phyloP scores from a whole-genome alignment of 164 flowering plant species.

The Cinnamomum micranthum region DNA sequence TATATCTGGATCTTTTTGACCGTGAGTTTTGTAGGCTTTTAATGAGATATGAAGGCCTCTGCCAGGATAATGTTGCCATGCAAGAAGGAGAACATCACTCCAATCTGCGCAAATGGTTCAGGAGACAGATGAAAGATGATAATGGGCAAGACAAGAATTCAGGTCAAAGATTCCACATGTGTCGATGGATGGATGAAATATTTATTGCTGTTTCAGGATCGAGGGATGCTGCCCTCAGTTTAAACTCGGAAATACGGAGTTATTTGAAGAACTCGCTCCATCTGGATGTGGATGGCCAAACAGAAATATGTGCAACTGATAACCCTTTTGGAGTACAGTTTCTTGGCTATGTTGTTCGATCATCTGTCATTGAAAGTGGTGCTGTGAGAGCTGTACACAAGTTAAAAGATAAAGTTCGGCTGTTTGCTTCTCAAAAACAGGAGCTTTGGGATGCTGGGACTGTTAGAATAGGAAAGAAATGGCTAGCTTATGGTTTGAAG shows the following conservation, averaged over 20 bases:
- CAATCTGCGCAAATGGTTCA: slow-evolving; percentile 72
- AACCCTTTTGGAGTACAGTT: slow-evolving; percentile 43
- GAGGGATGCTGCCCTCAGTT: slow-evolving; percentile 42
- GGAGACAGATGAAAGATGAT: slow-evolving; percentile 56
- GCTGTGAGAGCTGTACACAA: slow-evolving; percentile 76
- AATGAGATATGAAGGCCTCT: slow-evolving; percentile 73
- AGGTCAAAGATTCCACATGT: slow-evolving; percentile 48
- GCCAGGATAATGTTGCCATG: slow-evolving; percentile 12
- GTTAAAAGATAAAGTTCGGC: slow-evolving; percentile 68
- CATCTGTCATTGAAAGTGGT: slow-evolving; percentile 44
- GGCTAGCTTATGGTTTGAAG: slow-evolving; percentile 77
- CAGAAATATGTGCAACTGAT: slow-evolving; percentile 41
- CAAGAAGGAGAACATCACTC: slow-evolving; percentile 32
- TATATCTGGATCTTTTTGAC: slow-evolving; percentile 81
- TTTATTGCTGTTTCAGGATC: slow-evolving; percentile 68
- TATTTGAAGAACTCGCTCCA: slow-evolving; percentile 45
- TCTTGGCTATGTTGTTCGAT: slow-evolving; percentile 50
- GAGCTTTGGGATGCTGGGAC: slow-evolving; percentile 70
- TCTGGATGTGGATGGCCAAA: slow-evolving; percentile 39
- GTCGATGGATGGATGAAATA: slow-evolving; percentile 89
- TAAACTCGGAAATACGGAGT: slow-evolving; percentile 45
- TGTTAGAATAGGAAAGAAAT: slow-evolving; percentile 72
- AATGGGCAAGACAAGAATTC: slow-evolving; percentile 15
- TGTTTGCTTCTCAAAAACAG: slow-evolving; percentile 71
- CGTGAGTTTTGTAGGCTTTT: slow-evolving; percentile 55